phyloP scores from a whole-genome alignment of 345 rosid species.

The Populus simonii region DNA sequence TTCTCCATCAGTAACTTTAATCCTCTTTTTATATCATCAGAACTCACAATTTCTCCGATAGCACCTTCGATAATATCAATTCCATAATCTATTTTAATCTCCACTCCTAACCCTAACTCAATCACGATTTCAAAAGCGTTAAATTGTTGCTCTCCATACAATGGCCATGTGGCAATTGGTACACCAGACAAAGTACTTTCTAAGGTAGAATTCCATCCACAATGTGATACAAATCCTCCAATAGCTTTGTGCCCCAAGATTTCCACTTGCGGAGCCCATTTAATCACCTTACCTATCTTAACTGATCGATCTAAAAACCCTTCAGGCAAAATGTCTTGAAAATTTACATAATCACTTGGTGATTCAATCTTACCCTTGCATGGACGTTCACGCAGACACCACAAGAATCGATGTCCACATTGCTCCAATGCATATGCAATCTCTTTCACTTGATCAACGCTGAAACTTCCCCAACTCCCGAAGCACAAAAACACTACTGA shows the following conservation, averaged over 20 bases:
- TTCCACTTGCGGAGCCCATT: constrained; percentile 8
- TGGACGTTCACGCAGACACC: constrained; percentile 12
- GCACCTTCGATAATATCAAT: neutral
- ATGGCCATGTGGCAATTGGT: constrained; percentile 10
- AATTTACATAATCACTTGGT: neutral
- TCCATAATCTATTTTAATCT: neutral
- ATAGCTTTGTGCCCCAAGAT: constrained; percentile 1
- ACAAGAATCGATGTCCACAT: constrained; percentile 13
- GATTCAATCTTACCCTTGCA: neutral
- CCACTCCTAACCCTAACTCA: neutral
- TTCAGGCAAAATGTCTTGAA: neutral
- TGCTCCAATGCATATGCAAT: constrained; percentile 8
- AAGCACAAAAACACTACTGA: constrained; percentile 24
- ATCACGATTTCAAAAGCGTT: neutral
- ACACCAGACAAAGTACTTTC: constrained; percentile 8
- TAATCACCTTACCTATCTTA: constrained; percentile 1
- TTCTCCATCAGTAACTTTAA: neutral
- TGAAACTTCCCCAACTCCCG: constrained; percentile 18
- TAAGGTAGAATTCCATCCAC: constrained; percentile 8
- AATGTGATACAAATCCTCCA: constrained; percentile 14
- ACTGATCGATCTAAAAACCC: constrained; percentile 3
- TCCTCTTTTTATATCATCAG: neutral
- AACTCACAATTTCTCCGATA: neutral
- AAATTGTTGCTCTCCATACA: constrained; percentile 8
- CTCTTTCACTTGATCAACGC: constrained; percentile 11